Percentiles rank a stretch among this genome's conserved stretches.
Conservation (phyloP, 2,329 filamentous ascomycete genomes). For the Sclerotinia sclerotiorum region DNA sequence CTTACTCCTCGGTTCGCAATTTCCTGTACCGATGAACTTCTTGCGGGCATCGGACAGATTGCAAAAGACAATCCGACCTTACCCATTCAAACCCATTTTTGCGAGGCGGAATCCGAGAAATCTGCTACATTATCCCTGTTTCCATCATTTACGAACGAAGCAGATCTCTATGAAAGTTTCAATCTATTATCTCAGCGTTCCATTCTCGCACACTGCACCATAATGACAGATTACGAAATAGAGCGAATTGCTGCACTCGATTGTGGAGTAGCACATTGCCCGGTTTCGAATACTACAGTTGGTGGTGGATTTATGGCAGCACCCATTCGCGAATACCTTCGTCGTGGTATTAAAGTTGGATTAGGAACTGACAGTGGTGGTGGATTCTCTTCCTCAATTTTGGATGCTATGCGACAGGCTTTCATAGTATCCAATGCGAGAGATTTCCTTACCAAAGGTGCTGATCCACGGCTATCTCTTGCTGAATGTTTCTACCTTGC, state of each 20-base stretch:
- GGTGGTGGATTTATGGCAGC: conserved; percentile 63
- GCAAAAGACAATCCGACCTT: conserved; percentile 49
- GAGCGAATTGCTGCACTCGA: conserved; percentile 46
- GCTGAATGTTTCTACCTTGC: conserved; percentile 48
- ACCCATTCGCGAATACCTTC: conserved; percentile 57
- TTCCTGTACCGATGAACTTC: conserved; percentile 55
- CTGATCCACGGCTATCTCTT: conserved; percentile 27
- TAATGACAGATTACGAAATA: conserved; percentile 58
- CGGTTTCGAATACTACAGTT: conserved; percentile 62
- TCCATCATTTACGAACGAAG: conserved; percentile 56
- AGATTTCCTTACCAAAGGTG: conserved; percentile 45
- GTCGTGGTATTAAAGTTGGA: conserved; percentile 61
- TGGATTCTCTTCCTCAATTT: conserved; percentile 60
- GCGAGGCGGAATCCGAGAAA: conserved; percentile 63
- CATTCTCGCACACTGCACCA: conserved; percentile 67
- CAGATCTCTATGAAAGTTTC: conserved; percentile 58
- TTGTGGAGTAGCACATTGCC: conserved; percentile 65
- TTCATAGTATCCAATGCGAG: conserved; percentile 52
- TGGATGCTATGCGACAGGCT: conserved; percentile 58
- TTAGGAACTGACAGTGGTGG: conserved; percentile 65
- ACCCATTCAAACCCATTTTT: conserved; percentile 66
- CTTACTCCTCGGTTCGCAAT: conserved; percentile 30
- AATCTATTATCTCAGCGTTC: conserved; percentile 54
- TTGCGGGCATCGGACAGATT: conserved; percentile 56
- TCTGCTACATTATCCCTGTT: conserved; percentile 55